Percentiles rank a stretch among this genome's conserved stretches.
phyloP scores from a whole-genome alignment of 1,284 basidiomycete species.

The Moniliella sp. region DNA sequence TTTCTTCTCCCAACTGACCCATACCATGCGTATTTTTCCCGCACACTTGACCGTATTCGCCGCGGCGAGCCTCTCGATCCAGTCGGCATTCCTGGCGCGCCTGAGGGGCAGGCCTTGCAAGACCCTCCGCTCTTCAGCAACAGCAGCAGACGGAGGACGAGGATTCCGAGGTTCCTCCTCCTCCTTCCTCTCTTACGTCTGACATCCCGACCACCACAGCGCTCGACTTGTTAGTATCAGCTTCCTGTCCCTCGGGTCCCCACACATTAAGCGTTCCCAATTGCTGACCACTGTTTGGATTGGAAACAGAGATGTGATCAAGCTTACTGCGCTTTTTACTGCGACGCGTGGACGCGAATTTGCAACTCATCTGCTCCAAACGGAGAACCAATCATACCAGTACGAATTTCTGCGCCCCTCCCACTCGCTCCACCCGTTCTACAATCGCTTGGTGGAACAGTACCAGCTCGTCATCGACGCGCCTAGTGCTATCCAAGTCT shows the following conservation, averaged over 20 bases:
- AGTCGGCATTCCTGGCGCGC: constrained; percentile 13
- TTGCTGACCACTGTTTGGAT: constrained; percentile 32
- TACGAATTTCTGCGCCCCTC: constrained; percentile 90
- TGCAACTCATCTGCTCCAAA: constrained; percentile 58
- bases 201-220: constrained; percentile 71
- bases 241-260: not conserved
- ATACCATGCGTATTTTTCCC: constrained; percentile 28
- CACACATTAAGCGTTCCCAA: constrained; percentile 10
- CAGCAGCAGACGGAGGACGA: too few relatives aligned
- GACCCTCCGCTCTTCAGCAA: constrained; percentile 35
- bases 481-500: constrained; percentile 34
- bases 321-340: constrained; percentile 76
- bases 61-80: constrained; percentile 4
- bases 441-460: constrained; percentile 88
- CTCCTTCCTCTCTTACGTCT: constrained; percentile 59
- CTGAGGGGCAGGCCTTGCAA: constrained; percentile 31
- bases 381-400: constrained; percentile 82
- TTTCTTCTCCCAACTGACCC: constrained; percentile 23
- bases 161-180: constrained; percentile 39
- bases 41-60: constrained; percentile 6
- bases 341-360: constrained; percentile 74
- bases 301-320: constrained; percentile 33
- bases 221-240: constrained; percentile 56
- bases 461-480: constrained; percentile 79
- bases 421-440: constrained; percentile 84